Percentiles rank a stretch among this genome's conserved stretches.
Conservation (phyloP, 1,284 basidiomycete genomes). For the Boletus albobrunnescens region DNA sequence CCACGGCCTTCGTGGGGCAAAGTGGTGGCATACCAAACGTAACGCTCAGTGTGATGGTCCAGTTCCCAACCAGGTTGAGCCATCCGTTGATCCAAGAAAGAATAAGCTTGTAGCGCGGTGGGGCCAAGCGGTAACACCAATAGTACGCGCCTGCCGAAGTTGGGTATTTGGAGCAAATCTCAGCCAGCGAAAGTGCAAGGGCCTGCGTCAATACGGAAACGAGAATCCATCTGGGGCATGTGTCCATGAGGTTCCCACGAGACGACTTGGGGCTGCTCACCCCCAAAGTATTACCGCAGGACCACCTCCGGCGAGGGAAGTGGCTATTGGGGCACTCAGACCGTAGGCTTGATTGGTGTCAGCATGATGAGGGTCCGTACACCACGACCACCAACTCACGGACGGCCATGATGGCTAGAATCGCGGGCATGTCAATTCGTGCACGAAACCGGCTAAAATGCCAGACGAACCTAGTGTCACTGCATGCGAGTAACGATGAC, state of each 20-base stretch:
- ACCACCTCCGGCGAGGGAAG: slow-evolving; percentile 49
- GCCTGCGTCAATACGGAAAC: slow-evolving; percentile 44
- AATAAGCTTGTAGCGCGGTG: slow-evolving; percentile 40
- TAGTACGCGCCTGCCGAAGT: slow-evolving; percentile 58
- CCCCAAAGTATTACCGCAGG: slow-evolving; percentile 54
- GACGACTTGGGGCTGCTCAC: slow-evolving; percentile 22
- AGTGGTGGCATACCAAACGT: slow-evolving; percentile 41
- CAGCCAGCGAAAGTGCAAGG: slow-evolving; percentile 49
- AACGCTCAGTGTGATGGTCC: slow-evolving; percentile 51
- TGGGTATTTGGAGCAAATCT: slow-evolving; percentile 54
- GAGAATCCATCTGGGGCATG: slow-evolving; percentile 41
- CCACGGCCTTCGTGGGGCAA: not conserved
- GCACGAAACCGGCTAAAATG: not conserved
- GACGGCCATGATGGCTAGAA: slow-evolving; percentile 50
- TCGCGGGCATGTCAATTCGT: not conserved
- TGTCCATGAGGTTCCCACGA: not conserved
- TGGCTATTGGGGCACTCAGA: slow-evolving; percentile 49
- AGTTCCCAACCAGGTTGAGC: slow-evolving; percentile 53
- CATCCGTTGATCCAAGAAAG: slow-evolving; percentile 57
- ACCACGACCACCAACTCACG: slow-evolving; percentile 35
- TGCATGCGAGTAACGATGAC: slow-evolving; percentile 16
- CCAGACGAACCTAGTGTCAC: slow-evolving; percentile 44
- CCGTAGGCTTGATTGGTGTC: slow-evolving; percentile 41
- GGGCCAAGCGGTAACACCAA: slow-evolving; percentile 51
- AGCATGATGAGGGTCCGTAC: not conserved